Evolutionary conservation across 2,329 filamentous ascomycete genomes (phyloP).

Genomic region (Cephalotrichum gorgonifer): DNA sequence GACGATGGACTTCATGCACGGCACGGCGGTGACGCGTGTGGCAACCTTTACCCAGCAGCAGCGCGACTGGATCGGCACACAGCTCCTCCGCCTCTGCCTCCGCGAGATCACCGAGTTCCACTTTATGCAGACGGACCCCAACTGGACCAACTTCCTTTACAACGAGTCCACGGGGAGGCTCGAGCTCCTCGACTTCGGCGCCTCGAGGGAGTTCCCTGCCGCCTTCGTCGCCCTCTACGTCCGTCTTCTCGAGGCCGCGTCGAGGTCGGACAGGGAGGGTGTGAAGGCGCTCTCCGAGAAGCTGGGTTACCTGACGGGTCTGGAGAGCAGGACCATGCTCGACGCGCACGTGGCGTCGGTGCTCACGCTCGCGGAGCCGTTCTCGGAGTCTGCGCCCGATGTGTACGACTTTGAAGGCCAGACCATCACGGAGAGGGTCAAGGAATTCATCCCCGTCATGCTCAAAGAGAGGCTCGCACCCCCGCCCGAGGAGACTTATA

Average conservation of each 20-base stretch:
- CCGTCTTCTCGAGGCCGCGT: constrained; percentile 68
- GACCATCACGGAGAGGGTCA: constrained; percentile 91
- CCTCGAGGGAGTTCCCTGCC: constrained; percentile 73
- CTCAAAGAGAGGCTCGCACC: constrained; percentile 77
- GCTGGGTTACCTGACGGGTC: constrained; percentile 85
- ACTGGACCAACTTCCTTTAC: constrained; percentile 99
- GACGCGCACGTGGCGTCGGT: constrained; percentile 85
- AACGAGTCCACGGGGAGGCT: constrained; percentile 62
- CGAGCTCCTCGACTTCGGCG: constrained; percentile 92
- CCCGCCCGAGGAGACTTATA: constrained; percentile 96
- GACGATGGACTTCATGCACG: constrained; percentile 87
- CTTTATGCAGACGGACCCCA: constrained; percentile 99
- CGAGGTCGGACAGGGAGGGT: constrained; percentile 52
- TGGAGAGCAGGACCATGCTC: constrained; percentile 76
- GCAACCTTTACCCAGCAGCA: constrained; percentile 68
- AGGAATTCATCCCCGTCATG: constrained; percentile 85
- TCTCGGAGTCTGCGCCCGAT: constrained; percentile 63
- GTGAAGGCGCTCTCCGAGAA: constrained; percentile 61
- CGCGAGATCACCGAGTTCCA: constrained; percentile 89
- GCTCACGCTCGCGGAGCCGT: constrained; percentile 85
- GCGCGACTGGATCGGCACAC: constrained; percentile 90
- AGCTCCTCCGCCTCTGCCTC: constrained; percentile 83
- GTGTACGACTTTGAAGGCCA: constrained; percentile 89
- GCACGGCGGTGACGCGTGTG: constrained; percentile 75
- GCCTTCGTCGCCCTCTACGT: constrained; percentile 75